phyloP scores from a whole-genome alignment of 108 stramenopile species.

The Nannochloropsis oceanica region DNA sequence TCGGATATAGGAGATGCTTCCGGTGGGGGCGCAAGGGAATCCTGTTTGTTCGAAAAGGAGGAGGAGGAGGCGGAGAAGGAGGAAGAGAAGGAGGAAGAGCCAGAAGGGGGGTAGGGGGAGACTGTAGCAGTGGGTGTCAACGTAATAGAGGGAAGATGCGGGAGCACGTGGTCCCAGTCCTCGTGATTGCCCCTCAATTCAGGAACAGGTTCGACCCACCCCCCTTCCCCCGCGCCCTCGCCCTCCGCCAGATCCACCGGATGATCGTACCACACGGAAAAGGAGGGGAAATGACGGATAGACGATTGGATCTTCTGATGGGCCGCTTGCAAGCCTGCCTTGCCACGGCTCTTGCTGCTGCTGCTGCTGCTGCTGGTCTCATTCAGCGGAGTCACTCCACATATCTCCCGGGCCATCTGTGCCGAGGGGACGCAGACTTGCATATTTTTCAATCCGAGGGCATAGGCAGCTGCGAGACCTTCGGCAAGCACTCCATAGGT shows the following conservation, averaged over 20 bases:
- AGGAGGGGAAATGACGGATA: background rate
- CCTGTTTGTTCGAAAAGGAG: too few species aligned
- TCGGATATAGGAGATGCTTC: too few species aligned
- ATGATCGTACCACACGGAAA: background rate
- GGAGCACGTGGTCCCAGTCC: background rate
- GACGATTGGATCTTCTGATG: background rate
- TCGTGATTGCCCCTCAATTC: background rate
- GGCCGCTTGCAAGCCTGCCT: background rate
- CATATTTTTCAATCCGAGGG: background rate
- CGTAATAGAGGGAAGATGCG: too few species aligned
- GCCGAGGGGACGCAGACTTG: background rate
- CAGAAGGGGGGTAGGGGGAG: too few species aligned
- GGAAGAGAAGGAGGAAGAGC: too few species aligned
- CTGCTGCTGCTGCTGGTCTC: background rate
- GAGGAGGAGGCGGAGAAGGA: too few species aligned
- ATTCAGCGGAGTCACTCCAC: background rate
- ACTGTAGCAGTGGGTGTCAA: too few species aligned
- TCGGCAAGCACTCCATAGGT: background rate
- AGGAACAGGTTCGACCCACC: background rate
- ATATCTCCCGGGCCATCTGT: background rate
- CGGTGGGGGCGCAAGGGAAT: too few species aligned
- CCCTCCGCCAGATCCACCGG: background rate
- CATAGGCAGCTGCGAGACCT: background rate
- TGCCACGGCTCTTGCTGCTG: background rate
- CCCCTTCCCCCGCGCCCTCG: background rate